phyloP scores from a whole-genome alignment of 306 rosid genomes.

The Castanopsis chinensis region DNA sequence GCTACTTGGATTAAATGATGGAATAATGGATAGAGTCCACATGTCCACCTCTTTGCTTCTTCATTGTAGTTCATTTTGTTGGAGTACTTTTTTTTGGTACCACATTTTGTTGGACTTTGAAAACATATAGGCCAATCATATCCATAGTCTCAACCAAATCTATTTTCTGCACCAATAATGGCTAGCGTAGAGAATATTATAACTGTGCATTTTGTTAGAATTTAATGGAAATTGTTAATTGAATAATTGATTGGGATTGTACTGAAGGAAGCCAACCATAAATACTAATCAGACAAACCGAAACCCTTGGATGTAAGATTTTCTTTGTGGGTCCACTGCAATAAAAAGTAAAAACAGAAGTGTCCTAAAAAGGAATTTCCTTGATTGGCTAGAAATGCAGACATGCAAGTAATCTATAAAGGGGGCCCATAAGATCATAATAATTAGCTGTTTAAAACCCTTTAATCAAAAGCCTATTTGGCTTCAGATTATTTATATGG shows the following conservation, averaged over 20 bases:
- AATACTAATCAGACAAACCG: slow-evolving; percentile 26
- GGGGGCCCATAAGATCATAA: not conserved
- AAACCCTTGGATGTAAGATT: slow-evolving; percentile 16
- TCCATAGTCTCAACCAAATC: not conserved
- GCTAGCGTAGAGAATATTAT: too few species aligned
- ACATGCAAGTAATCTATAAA: not conserved
- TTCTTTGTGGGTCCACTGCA: slow-evolving; percentile 26
- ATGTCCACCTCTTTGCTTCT: slow-evolving; percentile 6
- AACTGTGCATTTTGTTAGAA: too few species aligned
- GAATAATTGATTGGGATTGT: not conserved
- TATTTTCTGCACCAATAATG: not conserved
- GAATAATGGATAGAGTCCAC: slow-evolving; percentile 4
- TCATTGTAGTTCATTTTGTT: not conserved
- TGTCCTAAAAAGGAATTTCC: not conserved
- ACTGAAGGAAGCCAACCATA: not conserved
- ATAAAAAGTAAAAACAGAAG: not conserved
- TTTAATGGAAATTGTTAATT: not conserved
- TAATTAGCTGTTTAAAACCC: not conserved
- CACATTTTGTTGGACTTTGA: slow-evolving; percentile 5
- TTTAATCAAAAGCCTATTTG: not conserved
- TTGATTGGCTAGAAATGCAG: not conserved
- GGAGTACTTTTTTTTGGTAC: not conserved
- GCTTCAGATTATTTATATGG: too few species aligned
- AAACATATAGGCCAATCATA: slow-evolving; percentile 7
- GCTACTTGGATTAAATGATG: slow-evolving; percentile 1